Percentiles rank a stretch among this genome's conserved stretches.
These are phyloP conservation scores for Claviceps sp. DNA, from an alignment of 2,329 filamentous ascomycete species.

Conservation along the genomic window DNA sequence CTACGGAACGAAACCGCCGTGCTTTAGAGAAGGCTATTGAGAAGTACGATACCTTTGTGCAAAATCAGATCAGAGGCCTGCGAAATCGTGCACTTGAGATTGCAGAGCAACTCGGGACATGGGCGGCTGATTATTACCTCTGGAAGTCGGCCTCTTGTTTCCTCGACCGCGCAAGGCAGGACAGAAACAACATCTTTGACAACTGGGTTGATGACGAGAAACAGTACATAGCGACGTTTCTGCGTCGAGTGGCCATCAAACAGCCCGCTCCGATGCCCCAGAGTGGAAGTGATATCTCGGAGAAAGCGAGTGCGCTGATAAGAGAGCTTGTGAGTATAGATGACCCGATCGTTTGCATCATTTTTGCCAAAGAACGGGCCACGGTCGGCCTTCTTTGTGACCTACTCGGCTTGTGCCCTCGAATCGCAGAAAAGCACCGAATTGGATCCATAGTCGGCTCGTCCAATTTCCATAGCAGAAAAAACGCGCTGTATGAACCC, in stretches of 20 bases:
- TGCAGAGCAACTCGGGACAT: slow-evolving; percentile 46
- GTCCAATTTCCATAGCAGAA: slow-evolving; percentile 24
- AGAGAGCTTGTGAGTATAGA: slow-evolving; percentile 31
- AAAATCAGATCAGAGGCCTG: slow-evolving; percentile 43
- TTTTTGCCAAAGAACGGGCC: slow-evolving; percentile 53
- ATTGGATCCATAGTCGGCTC: slow-evolving; percentile 44
- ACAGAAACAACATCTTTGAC: slow-evolving; percentile 16
- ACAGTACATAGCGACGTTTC: slow-evolving; percentile 36
- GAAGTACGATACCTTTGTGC: slow-evolving; percentile 36
- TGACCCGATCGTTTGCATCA: slow-evolving; percentile 39
- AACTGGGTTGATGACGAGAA: slow-evolving; percentile 37
- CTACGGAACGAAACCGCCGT: slow-evolving; percentile 25
- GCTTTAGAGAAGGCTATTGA: slow-evolving; percentile 25
- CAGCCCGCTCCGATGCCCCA: slow-evolving; percentile 8
- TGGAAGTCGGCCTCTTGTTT: slow-evolving; percentile 29
- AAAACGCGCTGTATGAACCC: slow-evolving; percentile 27
- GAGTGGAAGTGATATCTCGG: slow-evolving; percentile 27
- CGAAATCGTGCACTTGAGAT: slow-evolving; percentile 36
- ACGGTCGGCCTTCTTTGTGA: slow-evolving; percentile 47
- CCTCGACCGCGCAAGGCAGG: slow-evolving; percentile 11
- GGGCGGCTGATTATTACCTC: slow-evolving; percentile 58
- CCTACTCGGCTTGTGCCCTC: slow-evolving; percentile 40
- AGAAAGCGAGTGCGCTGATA: slow-evolving; percentile 46
- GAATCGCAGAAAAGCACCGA: slow-evolving; percentile 29
- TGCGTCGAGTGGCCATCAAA: slow-evolving; percentile 22